Evolutionary conservation across 2,329 filamentous ascomycete species (phyloP), one percentile per base, ranked within the genome.

Genomic region (Stemphylium lycopersici): DNA sequence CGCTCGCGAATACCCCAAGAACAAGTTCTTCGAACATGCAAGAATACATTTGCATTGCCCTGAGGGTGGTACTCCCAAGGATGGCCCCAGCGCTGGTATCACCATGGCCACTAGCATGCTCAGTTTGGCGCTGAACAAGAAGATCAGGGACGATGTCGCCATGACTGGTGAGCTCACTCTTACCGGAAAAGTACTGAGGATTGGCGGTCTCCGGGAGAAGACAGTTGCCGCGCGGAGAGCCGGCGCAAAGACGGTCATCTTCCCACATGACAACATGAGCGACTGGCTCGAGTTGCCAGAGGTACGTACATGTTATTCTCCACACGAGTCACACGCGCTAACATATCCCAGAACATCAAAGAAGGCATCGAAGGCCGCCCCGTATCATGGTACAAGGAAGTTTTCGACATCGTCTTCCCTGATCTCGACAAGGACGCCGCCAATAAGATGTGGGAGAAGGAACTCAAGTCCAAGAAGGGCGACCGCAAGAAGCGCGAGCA

Each of bases 151-250:
- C 6, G 91, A 90, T 0, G 87, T 98, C 64, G 93, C 96, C 55
- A 99, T 99, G 95, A 99, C 95, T 1, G 95, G 95, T 60, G 95
- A 99, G 78, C 81, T 99, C 61, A 99, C 96, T 1, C 87, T 99
- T 47, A 99, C 95, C 1, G 95, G 95, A 49, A 99, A 99, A 79
- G 93, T 99, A 2, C 80, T 99, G 47, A 84, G 95, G 58, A 99
- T 99, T 73, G 95, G 95, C 44, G 95, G 95, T 0, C 79, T 99
- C 65, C 83, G 95, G 41, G 95, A 99, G 80, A 99, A 99, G 87
- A 97, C 95, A 6, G 93, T 99, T 34, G 95, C 95, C 26, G 96
- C 95, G 53, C 85, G 93, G 70, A 84, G 95, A 61, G 95, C 95
- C 18, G 95, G 96, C 49, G 96, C 92, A 69, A 95, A 89, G 76